Conservation (phyloP, 352 stramenopile genomes). For the Globisporangium spinosum region DNA sequence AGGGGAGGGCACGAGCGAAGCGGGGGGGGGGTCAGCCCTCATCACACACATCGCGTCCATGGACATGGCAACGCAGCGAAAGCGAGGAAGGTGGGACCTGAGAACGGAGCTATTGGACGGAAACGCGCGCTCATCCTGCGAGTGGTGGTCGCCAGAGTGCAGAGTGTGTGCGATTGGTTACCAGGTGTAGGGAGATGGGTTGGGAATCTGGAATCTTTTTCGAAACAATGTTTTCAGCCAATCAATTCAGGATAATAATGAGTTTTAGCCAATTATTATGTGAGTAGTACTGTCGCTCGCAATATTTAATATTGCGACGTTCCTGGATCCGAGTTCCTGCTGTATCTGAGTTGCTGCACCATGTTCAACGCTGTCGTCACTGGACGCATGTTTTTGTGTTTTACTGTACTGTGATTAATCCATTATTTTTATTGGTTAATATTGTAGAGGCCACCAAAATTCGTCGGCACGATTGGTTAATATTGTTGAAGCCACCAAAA, state of each 20-base stretch:
- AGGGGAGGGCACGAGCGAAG: too few relatives aligned
- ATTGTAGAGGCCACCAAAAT: not conserved
- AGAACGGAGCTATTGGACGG: not conserved
- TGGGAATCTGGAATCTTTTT: not conserved
- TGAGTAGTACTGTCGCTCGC: not conserved
- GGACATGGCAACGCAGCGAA: not conserved
- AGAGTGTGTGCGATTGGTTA: not conserved
- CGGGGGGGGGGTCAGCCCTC: too few relatives aligned
- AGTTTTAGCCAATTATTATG: not conserved
- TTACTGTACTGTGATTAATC: not conserved
- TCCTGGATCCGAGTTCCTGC: not conserved
- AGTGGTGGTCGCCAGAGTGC: not conserved
- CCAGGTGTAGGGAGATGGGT: not conserved
- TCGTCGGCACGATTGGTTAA: not conserved
- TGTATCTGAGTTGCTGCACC: not conserved
- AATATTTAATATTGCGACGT: not conserved
- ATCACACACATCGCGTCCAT: too few relatives aligned
- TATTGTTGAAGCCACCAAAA: slow-evolving; percentile 3
- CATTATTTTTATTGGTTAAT: slow-evolving; percentile 2
- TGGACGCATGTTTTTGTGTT: not conserved
- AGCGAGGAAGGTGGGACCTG: not conserved
- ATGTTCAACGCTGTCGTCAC: not conserved
- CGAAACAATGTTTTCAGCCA: not conserved
- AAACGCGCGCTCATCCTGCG: not conserved
- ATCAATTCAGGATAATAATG: not conserved